These are phyloP conservation scores for Cyberlindnera bimundalis DNA, from an alignment of 805 yeast species.

Conservation along the genomic window DNA sequence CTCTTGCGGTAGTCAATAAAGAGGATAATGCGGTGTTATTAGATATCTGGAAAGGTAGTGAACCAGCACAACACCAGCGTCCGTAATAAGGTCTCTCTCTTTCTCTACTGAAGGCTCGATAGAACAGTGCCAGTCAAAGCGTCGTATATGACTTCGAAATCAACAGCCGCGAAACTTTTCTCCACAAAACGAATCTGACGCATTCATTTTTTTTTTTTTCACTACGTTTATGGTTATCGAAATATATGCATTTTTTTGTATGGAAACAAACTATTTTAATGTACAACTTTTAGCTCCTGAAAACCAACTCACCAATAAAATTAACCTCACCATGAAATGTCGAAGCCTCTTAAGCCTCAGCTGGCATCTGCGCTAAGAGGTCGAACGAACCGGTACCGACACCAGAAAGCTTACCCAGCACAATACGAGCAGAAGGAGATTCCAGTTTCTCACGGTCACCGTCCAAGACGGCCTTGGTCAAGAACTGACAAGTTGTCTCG, in stretches of 20 bases:
- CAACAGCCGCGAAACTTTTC: too few relatives aligned
- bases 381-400: constrained; percentile 98
- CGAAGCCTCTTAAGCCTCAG: constrained; percentile 14
- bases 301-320: background rate
- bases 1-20: too few relatives aligned
- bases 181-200: too few relatives aligned
- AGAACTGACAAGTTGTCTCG: constrained; percentile 96
- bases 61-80: too few relatives aligned
- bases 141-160: too few relatives aligned
- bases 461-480: constrained; percentile 93
- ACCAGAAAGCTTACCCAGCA: constrained; percentile 81
- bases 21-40: too few relatives aligned
- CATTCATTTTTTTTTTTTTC: too few relatives aligned
- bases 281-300: background rate
- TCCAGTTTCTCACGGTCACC: constrained; percentile 85
- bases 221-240: background rate
- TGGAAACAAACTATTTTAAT: constrained; percentile 1
- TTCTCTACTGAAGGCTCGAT: too few relatives aligned
- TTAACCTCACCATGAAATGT: constrained; percentile 3
- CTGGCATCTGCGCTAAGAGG: constrained; percentile 45
- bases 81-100: too few relatives aligned
- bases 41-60: too few relatives aligned
- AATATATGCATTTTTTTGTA: constrained; percentile 2
- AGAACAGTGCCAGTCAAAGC: too few relatives aligned
- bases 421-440: constrained; percentile 91